Evolutionary conservation across 352 stramenopile species (phyloP), one percentile per base, ranked within the genome.

Genomic region (Detonula confervacea): DNA sequence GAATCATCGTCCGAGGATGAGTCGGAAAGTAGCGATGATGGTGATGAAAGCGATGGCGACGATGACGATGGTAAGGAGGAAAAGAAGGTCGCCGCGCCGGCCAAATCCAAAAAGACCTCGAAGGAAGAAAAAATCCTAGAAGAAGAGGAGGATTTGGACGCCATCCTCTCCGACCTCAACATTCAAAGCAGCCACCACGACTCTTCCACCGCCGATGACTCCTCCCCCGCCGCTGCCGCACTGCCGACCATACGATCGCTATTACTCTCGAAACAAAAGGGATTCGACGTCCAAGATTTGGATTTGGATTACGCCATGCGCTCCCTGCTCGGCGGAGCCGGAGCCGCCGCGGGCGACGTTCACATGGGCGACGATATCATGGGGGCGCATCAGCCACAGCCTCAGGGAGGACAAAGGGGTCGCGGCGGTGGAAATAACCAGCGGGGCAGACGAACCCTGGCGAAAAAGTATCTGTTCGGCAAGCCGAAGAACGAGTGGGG

Each of bases 111-210:
- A 67, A 39, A 25, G n/a, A 46, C 42, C n/a, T n/a, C n/a, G 6
- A 76, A 14, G 66, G 18, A n/a, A 51, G 14, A 20, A 27, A 54
- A 74, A 54, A n/a, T n/a, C n/a, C n/a, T n/a, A n/a, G 46, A 73
- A 27, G 56, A 78, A 25, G 80, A 87, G 57, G 81, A 90, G 71
- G 82, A 93, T 68, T 74, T 91, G 29, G 84, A 93, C 60, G 80
- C 68, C 12, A 81, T 92, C 27, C 51, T 93, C 9, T 76, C 84
- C 20, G 82, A 91, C 51, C 87, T 90, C 59, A 79, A 86, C 47
- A 18, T 66, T 12, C 29, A 86, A 46, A 65, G 46, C 54, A 55
- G 65, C 16, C 14, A 51, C 39, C 11, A 62, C 46, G 49, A n/a
- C n/a, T n/a, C n/a, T n/a, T n/a, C n/a, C n/a, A n/a, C n/a, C n/a